Evolutionary conservation across 139 green algal species (phyloP), one percentile per base, ranked within the genome.

Genomic region (Axilococcus clingmanii): DNA sequence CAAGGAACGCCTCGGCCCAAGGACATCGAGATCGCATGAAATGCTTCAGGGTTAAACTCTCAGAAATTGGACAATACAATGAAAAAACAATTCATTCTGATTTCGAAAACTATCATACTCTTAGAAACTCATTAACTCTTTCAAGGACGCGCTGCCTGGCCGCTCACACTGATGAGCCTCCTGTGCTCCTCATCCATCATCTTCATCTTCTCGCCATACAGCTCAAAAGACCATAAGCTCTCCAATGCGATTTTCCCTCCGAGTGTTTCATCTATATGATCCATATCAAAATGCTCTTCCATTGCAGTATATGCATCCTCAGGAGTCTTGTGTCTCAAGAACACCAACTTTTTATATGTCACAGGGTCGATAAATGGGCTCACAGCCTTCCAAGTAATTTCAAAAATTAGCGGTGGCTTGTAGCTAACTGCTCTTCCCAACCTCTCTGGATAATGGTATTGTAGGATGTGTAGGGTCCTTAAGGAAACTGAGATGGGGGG

Each of bases 401-500:
- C 63, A 71, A 93, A 93, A 1, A 93, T 42, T 7, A 23, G 50
- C 8, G 84, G 84, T 4, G 83, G 69, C 27, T 79, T 68, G 46
- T 77, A 91, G 57, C 68, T 85, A 24, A 89, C 61, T 1, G 84
- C 78, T 29, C 69, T 38, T 23, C 83, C 84, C 30, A 93, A 65
- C 5, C 84, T 74, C 70, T 93, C 84, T 1, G 82, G 82, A 48
- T 84, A 93, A 65, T 93, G 83, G 60, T 86, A 88, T 63, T 88
- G 79, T 66, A 76, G 44, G 2, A 76, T 77, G 28, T 65, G 28
- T 37, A 83, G 60, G 37, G 72, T 72, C 17, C 51, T 35, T 15
- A 83, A 29, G 16, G 57, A 61, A 7, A 78, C 60, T 38, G 63
- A 72, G 25, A 89, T 48, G 3, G 83, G 74, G 14, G 84, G 83